Evolutionary conservation across 345 rosid species (phyloP).

Genomic region (Acer saccharum): DNA sequence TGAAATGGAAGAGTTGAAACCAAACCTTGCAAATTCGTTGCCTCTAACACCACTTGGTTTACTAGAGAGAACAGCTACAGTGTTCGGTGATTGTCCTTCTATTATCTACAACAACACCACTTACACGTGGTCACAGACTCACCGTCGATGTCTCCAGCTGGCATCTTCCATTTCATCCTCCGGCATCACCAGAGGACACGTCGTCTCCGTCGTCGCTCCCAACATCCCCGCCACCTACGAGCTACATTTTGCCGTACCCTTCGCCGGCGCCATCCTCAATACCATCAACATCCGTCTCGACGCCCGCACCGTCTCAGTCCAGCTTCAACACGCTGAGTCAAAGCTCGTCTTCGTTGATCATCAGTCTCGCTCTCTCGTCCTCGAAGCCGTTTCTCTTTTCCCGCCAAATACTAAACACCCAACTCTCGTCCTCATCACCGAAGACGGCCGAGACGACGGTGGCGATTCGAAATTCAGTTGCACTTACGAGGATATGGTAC

Average conservation of each 20-base stretch:
- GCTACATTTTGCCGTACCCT: neutral
- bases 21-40: too few relatives aligned
- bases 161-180: neutral
- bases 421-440: neutral
- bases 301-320: neutral
- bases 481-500: too few relatives aligned
- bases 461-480: too few relatives aligned
- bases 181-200: neutral
- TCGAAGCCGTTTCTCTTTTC: neutral
- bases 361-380: neutral
- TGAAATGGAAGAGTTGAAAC: too few relatives aligned
- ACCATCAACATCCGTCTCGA: neutral
- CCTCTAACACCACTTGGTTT: neutral
- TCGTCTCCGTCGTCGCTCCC: neutral
- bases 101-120: neutral
- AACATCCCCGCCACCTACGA: neutral
- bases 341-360: neutral
- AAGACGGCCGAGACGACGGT: neutral
- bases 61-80: neutral
- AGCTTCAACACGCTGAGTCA: neutral
- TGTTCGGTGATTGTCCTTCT: neutral
- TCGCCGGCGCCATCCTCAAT: neutral
- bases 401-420: neutral
- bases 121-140: neutral
- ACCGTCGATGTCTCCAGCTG: neutral